These are phyloP conservation scores for Claviceps cyperi DNA, from an alignment of 2,329 filamentous ascomycete genomes.

Conservation along the genomic window DNA sequence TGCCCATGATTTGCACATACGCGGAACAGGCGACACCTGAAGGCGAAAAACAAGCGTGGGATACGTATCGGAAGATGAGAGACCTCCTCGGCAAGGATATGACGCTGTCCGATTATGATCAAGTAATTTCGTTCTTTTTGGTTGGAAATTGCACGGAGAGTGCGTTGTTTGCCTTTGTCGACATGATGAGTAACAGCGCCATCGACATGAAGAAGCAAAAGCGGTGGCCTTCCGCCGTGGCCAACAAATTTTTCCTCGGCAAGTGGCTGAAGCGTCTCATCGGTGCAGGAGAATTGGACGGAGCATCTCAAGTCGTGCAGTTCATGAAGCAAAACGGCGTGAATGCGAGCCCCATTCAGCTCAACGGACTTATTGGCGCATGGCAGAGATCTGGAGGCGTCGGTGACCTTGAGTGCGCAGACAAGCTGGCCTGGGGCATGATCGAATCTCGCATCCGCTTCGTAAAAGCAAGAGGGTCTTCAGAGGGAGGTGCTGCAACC, in stretches of 20 bases:
- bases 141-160: constrained; percentile 48
- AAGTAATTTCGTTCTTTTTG: constrained; percentile 56
- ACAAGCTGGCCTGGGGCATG: constrained; percentile 63
- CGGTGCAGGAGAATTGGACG: constrained; percentile 53
- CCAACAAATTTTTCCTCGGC: constrained; percentile 70
- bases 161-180: constrained; percentile 65
- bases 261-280: constrained; percentile 83
- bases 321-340: constrained; percentile 60
- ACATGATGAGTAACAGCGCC: constrained; percentile 64
- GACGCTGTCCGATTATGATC: constrained; percentile 62
- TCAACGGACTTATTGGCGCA: constrained; percentile 70
- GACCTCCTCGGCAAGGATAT: constrained; percentile 44
- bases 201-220: constrained; percentile 31
- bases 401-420: constrained; percentile 43
- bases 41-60: constrained; percentile 45
- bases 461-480: constrained; percentile 32
- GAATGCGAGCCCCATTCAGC: constrained; percentile 54
- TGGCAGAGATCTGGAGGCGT: constrained; percentile 52
- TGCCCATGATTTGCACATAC: constrained; percentile 57
- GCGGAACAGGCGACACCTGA: constrained; percentile 35
- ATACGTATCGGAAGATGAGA: constrained; percentile 50
- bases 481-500: neutral
- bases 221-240: constrained; percentile 32
- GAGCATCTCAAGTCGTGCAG: constrained; percentile 56
- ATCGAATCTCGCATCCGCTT: constrained; percentile 52